These are phyloP conservation scores for Lyophyllum shimeji DNA, from an alignment of 768 basidiomycete genomes.

Conservation along the genomic window DNA sequence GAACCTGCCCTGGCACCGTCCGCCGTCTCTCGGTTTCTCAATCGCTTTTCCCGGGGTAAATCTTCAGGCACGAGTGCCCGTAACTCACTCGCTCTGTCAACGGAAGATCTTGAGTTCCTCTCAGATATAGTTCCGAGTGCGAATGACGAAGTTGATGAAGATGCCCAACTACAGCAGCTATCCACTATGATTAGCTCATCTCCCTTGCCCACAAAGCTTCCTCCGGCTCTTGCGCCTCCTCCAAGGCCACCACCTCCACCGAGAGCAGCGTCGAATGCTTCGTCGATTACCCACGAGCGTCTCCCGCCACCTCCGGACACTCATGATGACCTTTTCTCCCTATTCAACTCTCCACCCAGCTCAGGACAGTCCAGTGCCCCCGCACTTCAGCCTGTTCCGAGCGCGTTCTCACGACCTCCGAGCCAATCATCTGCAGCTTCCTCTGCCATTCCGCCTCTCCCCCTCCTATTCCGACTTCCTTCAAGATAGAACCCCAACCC, in stretches of 20 bases:
- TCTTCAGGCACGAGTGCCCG: conserved; percentile 34
- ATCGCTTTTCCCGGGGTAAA: conserved; percentile 62
- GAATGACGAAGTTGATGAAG: conserved; percentile 38
- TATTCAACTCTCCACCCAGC: conserved; percentile 23
- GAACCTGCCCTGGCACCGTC: conserved; percentile 46
- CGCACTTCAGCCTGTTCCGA: conserved; percentile 8
- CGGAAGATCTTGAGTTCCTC: conserved; percentile 82
- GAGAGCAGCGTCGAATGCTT: background rate
- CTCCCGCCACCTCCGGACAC: conserved; percentile 1
- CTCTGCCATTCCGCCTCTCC: background rate
- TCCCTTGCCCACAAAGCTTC: conserved; percentile 40
- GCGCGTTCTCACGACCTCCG: conserved; percentile 7
- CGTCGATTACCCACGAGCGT: background rate
- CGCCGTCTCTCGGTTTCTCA: conserved; percentile 81
- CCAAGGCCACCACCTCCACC: conserved; percentile 24
- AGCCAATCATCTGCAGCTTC: background rate
- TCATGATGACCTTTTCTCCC: conserved; percentile 26
- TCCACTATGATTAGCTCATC: conserved; percentile 42
- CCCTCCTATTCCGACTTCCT: background rate
- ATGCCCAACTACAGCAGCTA: conserved; percentile 34
- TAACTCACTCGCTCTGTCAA: conserved; percentile 68
- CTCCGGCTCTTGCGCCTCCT: conserved; percentile 45
- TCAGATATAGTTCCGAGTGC: conserved; percentile 65
- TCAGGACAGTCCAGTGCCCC: conserved; percentile 7
- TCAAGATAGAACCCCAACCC: conserved; percentile 4